A percentile compares a stretch with the other conserved stretches of the same genome.
These are phyloP conservation scores for Biscutella laevigata DNA, from an alignment of 441 rosid species.

Conservation along the genomic window DNA sequence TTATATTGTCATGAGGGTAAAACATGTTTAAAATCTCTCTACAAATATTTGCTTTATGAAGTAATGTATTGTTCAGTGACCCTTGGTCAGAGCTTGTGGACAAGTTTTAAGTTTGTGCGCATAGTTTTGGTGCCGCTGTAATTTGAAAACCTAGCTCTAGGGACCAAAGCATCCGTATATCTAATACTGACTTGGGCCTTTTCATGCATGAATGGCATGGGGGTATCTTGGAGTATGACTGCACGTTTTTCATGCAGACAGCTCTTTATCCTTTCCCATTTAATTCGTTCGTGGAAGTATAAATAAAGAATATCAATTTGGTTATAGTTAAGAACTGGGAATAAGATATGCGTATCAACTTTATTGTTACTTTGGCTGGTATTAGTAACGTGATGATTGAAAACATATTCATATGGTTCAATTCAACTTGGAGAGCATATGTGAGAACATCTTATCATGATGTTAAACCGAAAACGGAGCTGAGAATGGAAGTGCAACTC, in stretches of 20 bases:
- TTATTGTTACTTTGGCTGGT: conserved; percentile 9
- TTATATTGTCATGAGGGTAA: not conserved
- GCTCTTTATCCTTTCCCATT: not conserved
- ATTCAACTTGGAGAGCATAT: conserved; percentile 6
- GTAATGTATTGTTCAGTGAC: conserved; percentile 1
- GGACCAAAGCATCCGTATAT: not conserved
- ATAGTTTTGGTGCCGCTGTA: not conserved
- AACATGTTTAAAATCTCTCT: not conserved
- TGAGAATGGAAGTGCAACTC: not conserved
- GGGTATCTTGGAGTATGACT: not conserved
- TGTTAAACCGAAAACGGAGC: not conserved
- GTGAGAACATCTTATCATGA: conserved; percentile 4
- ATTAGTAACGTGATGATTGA: not conserved
- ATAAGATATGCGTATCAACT: not conserved
- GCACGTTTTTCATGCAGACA: conserved; percentile 1
- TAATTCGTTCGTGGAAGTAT: not conserved
- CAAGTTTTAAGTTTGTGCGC: not conserved
- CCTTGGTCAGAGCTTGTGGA: not conserved
- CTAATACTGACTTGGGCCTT: not conserved
- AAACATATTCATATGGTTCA: conserved; percentile 4
- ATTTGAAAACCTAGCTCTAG: not conserved
- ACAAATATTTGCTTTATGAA: not conserved
- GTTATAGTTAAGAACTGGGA: not conserved
- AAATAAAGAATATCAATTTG: not conserved
- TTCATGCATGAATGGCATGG: not conserved